phyloP scores from a whole-genome alignment of 2,329 filamentous ascomycete genomes.

The Talaromyces sp. region DNA sequence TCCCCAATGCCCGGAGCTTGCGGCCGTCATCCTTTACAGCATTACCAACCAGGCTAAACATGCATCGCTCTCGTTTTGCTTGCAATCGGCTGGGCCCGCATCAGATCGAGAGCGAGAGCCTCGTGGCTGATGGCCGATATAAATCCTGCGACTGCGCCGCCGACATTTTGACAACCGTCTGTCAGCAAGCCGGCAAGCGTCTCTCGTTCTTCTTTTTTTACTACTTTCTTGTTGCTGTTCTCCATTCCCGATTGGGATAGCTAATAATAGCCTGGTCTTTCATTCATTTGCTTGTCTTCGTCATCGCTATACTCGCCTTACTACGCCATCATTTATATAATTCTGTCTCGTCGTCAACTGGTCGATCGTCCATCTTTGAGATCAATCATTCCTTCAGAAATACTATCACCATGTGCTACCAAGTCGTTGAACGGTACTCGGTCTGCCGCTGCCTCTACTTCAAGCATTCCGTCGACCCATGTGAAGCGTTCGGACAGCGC shows the following conservation, averaged over 20 bases:
- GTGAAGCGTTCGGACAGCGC: conserved; percentile 66
- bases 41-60: neutral
- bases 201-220: neutral
- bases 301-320: neutral
- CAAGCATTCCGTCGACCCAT: conserved; percentile 79
- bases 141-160: conserved; percentile 3
- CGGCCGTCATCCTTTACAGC: neutral
- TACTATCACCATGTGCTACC: conserved; percentile 67
- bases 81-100: conserved; percentile 9
- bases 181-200: neutral
- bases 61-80: conserved; percentile 1
- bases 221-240: neutral
- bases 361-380: too few relatives aligned
- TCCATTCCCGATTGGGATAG: neutral
- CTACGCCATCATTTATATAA: neutral
- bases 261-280: conserved; percentile 1
- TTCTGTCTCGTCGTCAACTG: neutral
- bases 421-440: conserved; percentile 78
- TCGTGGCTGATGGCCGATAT: conserved; percentile 8
- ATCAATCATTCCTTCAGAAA: neutral
- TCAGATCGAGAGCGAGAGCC: conserved; percentile 5
- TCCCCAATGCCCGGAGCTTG: neutral
- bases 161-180: neutral
- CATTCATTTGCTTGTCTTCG: neutral
- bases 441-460: conserved; percentile 86